Base-by-base conservation (phyloP, 108 stramenopile species). In the Pelagomonas calceolata region DNA sequence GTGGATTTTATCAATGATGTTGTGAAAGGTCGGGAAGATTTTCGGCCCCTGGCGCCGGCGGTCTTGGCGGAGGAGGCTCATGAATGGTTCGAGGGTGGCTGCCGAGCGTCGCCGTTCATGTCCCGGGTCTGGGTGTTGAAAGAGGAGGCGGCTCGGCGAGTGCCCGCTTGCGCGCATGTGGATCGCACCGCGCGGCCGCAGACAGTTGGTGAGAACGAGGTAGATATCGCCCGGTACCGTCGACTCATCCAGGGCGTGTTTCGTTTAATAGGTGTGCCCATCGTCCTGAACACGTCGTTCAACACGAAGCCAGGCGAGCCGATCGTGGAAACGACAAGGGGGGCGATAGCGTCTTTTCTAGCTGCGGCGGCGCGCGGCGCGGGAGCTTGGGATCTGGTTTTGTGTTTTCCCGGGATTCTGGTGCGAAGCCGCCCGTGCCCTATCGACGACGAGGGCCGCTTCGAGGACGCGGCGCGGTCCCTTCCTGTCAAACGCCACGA, bases 241-340 rank as follows among this genome's bases (percentile, higher is more conserved):
- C 76, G 79, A 36, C 75, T 97, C 46, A 93, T 97, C 65, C 68
- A 77, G 36, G 85, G 85, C 33, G 95, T 95, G 79, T 88, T 76
- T 69, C 75, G 85, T 51, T 39, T 81, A 29, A 94, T 94, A 0
- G 96, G 94, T 30, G 89, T 95, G 0, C 94, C 96, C 18, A 91
- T 97, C 91, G 89, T 97, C 5, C 80, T 97, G 46, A 95, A 97
- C 68, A 97, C 96, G 16, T 88, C 87, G 34, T 95, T 97, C 90
- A 97, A 95, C 75, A 91, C 91, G 12, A 71, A 91, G 15, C 88
- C 87, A 43, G 80, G 87, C 26, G 93, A 94, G 70, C 96, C 96
- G 15, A 95, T 97, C 66, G 94, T 95, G 18, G 94, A 97, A 74
- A 91, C 81, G 32, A 94, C 96, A 29, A 39, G 72, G 29, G 85